Conservation (phyloP, 495 filamentous ascomycete species). For the Tuber brumale region DNA sequence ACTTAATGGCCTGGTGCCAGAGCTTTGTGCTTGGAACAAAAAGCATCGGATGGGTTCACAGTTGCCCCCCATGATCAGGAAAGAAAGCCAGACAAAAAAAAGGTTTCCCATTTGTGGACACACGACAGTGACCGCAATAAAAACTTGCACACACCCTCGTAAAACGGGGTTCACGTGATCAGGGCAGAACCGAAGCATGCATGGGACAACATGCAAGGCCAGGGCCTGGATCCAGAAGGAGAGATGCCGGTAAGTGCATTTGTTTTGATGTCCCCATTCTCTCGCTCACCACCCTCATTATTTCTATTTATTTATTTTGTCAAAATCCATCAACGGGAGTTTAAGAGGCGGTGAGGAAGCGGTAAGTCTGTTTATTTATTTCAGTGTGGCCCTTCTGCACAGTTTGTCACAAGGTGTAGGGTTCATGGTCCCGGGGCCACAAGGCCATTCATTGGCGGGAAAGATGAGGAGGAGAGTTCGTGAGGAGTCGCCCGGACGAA, state of each 20-base stretch:
- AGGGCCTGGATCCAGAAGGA: constrained; percentile 29
- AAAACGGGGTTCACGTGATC: constrained; percentile 24
- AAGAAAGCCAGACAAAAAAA: background rate
- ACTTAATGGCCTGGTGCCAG: background rate
- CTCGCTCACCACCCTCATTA: constrained; percentile 6
- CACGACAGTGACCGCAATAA: background rate
- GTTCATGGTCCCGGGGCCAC: constrained; percentile 21
- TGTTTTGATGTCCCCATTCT: constrained; percentile 19
- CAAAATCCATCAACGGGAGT: background rate
- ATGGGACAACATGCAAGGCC: constrained; percentile 35
- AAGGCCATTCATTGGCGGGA: background rate
- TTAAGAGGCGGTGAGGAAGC: constrained; percentile 3
- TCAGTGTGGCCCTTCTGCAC: background rate
- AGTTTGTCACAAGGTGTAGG: constrained; percentile 7
- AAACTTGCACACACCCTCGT: background rate
- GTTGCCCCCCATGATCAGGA: background rate
- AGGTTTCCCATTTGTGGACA: background rate
- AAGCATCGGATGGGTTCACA: background rate
- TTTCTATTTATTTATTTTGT: constrained; percentile 27
- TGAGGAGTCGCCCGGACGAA: background rate
- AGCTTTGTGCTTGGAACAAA: background rate
- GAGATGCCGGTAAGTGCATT: constrained; percentile 17
- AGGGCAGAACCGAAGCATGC: constrained; percentile 32
- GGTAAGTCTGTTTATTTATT: constrained; percentile 5
- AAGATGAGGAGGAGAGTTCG: background rate